Evolutionary conservation across 2,329 filamentous ascomycete species (phyloP), one percentile per base, ranked within the genome.

Genomic region (Fusarium sp.): DNA sequence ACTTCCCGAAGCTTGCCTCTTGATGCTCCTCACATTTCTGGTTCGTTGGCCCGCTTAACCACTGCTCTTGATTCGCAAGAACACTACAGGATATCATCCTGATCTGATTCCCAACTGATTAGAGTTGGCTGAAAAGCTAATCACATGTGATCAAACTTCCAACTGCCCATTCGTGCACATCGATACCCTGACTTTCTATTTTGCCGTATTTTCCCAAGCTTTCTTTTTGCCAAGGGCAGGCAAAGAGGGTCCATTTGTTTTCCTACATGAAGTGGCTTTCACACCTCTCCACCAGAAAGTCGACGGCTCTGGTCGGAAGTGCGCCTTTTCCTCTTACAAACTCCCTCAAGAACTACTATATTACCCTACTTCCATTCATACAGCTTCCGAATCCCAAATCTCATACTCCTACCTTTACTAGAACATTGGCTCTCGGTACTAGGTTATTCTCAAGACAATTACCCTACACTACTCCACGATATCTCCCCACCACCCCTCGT

Each of bases 401-500:
- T 14, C 42, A 23, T 8, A 7, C 20, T 3, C 30, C 27, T 18
- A 15, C 5, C 10, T 17, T 27, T 26, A 17, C 38, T n/a, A 32
- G 32, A 7, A 9, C 17, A 23, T 38, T 26, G 17, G 26, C 9
- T 38, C 18, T 12, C 13, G 18, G 30, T 26, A n/a, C 33, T 32
- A 42, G 54, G 54, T 37, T 35, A 9, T 41, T 68, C 44, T 52
- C 55, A 54, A 61, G 32, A 12, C 37, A 53, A 32, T 14, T 73
- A 73, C 70, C 70, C 70, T 73, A 73, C 33, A 73, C 61, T 26
- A 23, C 45, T 40, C 27, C 40, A 46, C 54, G 45, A 60, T 59
- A 42, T 50, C 41, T 73, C 67, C 59, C 66, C 67, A 65, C 67
- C 50, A 64, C 69, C 59, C 57, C 62, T 71, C 67, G 46, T 59